phyloP scores from a whole-genome alignment of 768 basidiomycete species.

The Lactarius sp. region DNA sequence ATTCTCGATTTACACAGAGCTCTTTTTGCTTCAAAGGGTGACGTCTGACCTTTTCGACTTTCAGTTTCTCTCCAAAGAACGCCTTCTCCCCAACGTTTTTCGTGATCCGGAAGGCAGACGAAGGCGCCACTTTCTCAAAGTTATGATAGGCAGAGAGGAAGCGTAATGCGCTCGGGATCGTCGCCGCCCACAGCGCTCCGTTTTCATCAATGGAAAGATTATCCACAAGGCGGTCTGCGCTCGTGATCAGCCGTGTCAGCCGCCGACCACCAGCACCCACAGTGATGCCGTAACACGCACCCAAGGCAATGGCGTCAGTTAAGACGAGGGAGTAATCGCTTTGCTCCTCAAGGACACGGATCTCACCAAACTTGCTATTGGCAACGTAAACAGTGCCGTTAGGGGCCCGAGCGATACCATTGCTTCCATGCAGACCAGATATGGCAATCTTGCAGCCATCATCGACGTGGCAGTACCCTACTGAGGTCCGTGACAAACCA shows the following conservation, averaged over 20 bases:
- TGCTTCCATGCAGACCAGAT: slow-evolving; percentile 45
- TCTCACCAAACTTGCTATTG: slow-evolving; percentile 39
- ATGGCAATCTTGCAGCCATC: slow-evolving; percentile 58
- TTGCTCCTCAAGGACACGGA: slow-evolving; percentile 54
- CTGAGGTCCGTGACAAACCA: slow-evolving; percentile 35
- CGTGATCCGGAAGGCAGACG: slow-evolving; percentile 48
- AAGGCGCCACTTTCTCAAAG: slow-evolving; percentile 40
- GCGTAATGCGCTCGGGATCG: slow-evolving; percentile 41
- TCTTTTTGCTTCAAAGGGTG: neutral
- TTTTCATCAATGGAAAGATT: slow-evolving; percentile 56
- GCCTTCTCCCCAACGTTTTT: slow-evolving; percentile 47
- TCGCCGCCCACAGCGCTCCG: slow-evolving; percentile 59
- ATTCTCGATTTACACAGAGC: slow-evolving; percentile 8
- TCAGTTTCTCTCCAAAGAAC: slow-evolving; percentile 57
- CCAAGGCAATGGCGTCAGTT: slow-evolving; percentile 49
- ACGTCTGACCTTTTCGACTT: slow-evolving; percentile 47
- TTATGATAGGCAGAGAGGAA: slow-evolving; percentile 40
- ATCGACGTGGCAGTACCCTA: slow-evolving; percentile 61
- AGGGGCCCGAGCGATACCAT: slow-evolving; percentile 49
- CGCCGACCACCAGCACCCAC: neutral
- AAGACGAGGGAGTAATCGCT: slow-evolving; percentile 53
- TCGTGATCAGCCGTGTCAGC: neutral
- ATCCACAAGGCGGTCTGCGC: slow-evolving; percentile 49
- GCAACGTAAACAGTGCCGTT: slow-evolving; percentile 66
- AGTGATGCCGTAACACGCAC: slow-evolving; percentile 32